Percentiles rank a stretch among this genome's conserved stretches.
Evolutionary conservation across 306 rosid genomes (phyloP).

Genomic region (Prunus fruticosa): DNA sequence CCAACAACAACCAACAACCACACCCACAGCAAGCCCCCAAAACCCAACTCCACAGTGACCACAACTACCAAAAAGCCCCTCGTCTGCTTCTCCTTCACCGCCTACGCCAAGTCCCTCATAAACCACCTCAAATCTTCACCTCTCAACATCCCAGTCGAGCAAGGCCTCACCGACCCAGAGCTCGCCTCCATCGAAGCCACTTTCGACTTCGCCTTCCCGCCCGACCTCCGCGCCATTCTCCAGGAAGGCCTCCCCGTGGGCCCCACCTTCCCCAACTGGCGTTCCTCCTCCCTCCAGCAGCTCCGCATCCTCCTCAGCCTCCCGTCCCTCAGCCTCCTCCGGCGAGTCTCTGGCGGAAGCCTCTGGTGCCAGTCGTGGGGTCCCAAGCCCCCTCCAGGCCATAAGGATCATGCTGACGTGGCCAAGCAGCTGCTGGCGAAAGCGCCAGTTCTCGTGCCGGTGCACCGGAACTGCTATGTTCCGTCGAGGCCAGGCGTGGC

Average conservation of each 20-base stretch:
- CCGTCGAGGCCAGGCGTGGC: constrained; percentile 43
- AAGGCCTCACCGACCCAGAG: constrained; percentile 67
- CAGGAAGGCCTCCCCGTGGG: constrained; percentile 68
- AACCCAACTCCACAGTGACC: background rate
- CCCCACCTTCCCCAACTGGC: constrained; percentile 82
- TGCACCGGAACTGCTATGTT: constrained; percentile 58
- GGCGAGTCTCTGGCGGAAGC: constrained; percentile 38
- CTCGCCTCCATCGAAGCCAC: constrained; percentile 46
- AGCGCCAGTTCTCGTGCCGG: constrained; percentile 63
- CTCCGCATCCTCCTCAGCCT: constrained; percentile 58
- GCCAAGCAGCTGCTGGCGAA: constrained; percentile 11
- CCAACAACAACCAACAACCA: background rate
- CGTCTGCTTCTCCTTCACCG: constrained; percentile 79
- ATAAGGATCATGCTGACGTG: background rate
- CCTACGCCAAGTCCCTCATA: constrained; percentile 58
- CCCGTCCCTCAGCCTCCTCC: constrained; percentile 46
- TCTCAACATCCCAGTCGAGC: constrained; percentile 27
- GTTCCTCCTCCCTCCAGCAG: constrained; percentile 68
- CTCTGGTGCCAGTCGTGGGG: constrained; percentile 78
- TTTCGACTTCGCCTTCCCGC: constrained; percentile 63
- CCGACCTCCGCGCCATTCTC: constrained; percentile 77
- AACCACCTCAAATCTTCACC: constrained; percentile 40
- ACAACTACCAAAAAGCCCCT: constrained; percentile 21
- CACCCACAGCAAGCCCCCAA: background rate
- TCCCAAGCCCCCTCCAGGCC: background rate